Percentiles rank a stretch among this genome's conserved stretches.
phyloP scores from a whole-genome alignment of 2,329 filamentous ascomycete genomes.

The Diaporthe vaccinii region DNA sequence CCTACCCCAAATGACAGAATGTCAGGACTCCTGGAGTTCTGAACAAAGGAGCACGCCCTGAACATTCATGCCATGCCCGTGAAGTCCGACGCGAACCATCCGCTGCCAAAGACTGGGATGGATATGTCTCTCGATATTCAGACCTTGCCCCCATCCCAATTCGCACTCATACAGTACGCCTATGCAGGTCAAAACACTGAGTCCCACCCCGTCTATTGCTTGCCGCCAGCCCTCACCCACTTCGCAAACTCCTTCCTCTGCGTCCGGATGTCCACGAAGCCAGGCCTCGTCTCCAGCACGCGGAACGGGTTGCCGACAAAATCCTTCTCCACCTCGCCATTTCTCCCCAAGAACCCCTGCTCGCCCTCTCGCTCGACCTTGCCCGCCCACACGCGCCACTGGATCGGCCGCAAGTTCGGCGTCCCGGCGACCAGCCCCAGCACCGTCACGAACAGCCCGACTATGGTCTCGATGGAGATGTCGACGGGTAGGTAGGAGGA shows the following conservation, averaged over 20 bases:
- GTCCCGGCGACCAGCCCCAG: constrained; percentile 85
- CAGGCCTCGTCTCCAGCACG: constrained; percentile 81
- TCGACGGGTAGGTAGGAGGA: constrained; percentile 79
- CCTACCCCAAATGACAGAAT: not conserved
- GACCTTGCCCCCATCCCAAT: not conserved
- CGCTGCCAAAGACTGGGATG: not conserved
- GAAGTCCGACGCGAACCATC: not conserved
- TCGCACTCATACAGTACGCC: not conserved
- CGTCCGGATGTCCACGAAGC: constrained; percentile 90
- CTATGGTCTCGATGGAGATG: constrained; percentile 87
- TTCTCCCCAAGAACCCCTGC: constrained; percentile 67
- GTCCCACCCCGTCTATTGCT: not conserved
- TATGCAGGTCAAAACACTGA: not conserved
- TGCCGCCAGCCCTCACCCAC: constrained; percentile 70
- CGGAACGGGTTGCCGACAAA: constrained; percentile 84
- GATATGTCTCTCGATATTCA: not conserved
- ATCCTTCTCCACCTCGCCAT: constrained; percentile 77
- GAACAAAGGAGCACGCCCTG: not conserved
- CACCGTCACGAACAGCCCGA: constrained; percentile 84
- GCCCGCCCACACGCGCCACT: constrained; percentile 85
- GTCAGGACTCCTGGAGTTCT: not conserved
- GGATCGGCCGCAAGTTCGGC: constrained; percentile 85
- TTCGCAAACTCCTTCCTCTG: constrained; percentile 83
- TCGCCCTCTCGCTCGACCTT: constrained; percentile 84
- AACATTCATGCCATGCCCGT: not conserved